A percentile compares a stretch with the other conserved stretches of the same genome.
phyloP scores from a whole-genome alignment of 140 eudicot genomes.

The Senecio squalidus region DNA sequence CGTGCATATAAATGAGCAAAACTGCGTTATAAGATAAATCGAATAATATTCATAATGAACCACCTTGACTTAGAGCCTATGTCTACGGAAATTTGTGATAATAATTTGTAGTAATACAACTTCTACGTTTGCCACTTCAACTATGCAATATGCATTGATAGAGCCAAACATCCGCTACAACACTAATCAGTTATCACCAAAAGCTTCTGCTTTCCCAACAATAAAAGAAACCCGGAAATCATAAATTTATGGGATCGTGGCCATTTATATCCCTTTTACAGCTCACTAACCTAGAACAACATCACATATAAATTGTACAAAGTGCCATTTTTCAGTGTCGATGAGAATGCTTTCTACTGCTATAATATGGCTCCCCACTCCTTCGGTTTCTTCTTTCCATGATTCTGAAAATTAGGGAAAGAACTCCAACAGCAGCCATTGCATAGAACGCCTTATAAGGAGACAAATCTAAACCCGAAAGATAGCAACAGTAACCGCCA shows the following conservation, averaged over 20 bases:
- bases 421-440: slow-evolving; percentile 67
- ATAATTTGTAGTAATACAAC: too few relatives aligned
- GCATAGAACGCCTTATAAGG: slow-evolving; percentile 82
- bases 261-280: slow-evolving; percentile 11
- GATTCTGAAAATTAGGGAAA: slow-evolving; percentile 57
- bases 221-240: neutral
- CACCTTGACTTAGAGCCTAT: too few relatives aligned
- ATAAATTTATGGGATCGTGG: slow-evolving; percentile 22
- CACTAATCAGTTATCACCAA: too few relatives aligned
- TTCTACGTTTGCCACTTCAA: too few relatives aligned
- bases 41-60: too few relatives aligned
- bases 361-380: slow-evolving; percentile 62
- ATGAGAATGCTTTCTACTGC: slow-evolving; percentile 82
- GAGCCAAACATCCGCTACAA: neutral
- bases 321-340: slow-evolving; percentile 41
- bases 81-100: too few relatives aligned
- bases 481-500: slow-evolving; percentile 68
- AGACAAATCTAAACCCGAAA: slow-evolving; percentile 70
- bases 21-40: too few relatives aligned
- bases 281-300: slow-evolving; percentile 1
- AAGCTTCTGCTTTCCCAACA: too few relatives aligned
- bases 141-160: too few relatives aligned
- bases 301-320: neutral
- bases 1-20: too few relatives aligned
- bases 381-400: slow-evolving; percentile 60